phyloP scores from a whole-genome alignment of 352 stramenopile genomes.

The Globisporangium abappressorium region DNA sequence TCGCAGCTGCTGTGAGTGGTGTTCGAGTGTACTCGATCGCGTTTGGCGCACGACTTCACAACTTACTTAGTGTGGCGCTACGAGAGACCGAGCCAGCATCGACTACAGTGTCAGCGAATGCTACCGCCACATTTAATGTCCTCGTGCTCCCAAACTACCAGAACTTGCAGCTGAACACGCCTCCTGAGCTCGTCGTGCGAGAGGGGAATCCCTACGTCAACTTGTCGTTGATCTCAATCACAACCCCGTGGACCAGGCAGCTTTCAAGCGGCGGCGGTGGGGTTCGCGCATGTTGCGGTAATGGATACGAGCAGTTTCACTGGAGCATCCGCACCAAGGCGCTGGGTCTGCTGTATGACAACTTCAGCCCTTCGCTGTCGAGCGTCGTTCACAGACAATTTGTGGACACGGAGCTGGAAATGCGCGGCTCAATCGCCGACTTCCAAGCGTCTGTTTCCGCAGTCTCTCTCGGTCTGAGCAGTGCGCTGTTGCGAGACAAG shows the following conservation, averaged over 20 bases:
- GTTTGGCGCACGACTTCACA: constrained; percentile 7
- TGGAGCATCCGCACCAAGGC: constrained; percentile 13
- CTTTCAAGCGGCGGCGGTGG: background rate
- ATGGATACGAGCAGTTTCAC: constrained; percentile 8
- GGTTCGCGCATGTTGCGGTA: background rate
- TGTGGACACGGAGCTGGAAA: constrained; percentile 1
- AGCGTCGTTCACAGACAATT: constrained; percentile 11
- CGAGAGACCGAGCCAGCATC: background rate
- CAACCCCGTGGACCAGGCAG: constrained; percentile 5
- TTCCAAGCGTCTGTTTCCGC: constrained; percentile 10
- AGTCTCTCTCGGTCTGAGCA: constrained; percentile 7
- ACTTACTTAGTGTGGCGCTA: background rate
- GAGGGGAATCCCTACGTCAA: background rate
- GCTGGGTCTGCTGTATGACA: constrained; percentile 13
- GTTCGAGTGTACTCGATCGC: constrained; percentile 14
- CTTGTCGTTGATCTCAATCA: constrained; percentile 4
- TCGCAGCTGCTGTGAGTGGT: background rate
- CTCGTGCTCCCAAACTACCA: constrained; percentile 13
- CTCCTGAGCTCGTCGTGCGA: constrained; percentile 4
- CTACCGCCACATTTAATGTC: background rate
- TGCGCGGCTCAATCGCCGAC: constrained; percentile 12
- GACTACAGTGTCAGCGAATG: background rate
- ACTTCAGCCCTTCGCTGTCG: background rate
- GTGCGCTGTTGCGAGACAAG: constrained; percentile 6
- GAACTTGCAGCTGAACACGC: constrained; percentile 6